A percentile compares a stretch with the other conserved stretches of the same genome.
Conservation (phyloP, 495 filamentous ascomycete genomes). For the Immersiella caudata region DNA sequence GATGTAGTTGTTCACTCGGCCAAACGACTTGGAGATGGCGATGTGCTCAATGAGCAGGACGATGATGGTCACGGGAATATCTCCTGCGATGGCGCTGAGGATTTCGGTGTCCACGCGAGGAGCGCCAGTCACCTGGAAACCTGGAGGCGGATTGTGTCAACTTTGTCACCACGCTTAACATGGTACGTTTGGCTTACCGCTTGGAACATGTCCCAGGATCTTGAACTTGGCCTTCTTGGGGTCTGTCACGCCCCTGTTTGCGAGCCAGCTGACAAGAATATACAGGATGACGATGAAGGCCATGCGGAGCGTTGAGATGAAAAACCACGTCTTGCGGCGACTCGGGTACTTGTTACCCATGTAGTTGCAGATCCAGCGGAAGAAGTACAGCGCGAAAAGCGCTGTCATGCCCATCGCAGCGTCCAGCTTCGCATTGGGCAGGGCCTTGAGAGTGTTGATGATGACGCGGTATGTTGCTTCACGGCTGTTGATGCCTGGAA, state of each 20-base stretch:
- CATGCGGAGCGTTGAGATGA: constrained; percentile 48
- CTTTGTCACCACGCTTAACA: neutral
- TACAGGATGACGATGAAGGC: constrained; percentile 50
- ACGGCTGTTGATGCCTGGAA: constrained; percentile 51
- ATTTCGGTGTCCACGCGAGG: constrained; percentile 40
- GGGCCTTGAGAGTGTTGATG: constrained; percentile 55
- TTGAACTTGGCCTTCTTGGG: constrained; percentile 40
- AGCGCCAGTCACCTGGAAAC: constrained; percentile 48
- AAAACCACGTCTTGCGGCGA: constrained; percentile 46
- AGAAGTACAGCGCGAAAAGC: constrained; percentile 53
- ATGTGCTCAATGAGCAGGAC: constrained; percentile 59
- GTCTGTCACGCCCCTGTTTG: constrained; percentile 37
- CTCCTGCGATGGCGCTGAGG: constrained; percentile 36
- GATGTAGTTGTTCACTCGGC: constrained; percentile 57
- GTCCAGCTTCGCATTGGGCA: constrained; percentile 50
- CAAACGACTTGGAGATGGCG: constrained; percentile 58
- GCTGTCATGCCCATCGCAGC: constrained; percentile 56
- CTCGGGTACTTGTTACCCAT: constrained; percentile 46
- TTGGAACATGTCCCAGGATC: constrained; percentile 47
- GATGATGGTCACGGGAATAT: constrained; percentile 47
- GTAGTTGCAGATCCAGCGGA: constrained; percentile 48
- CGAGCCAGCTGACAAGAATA: constrained; percentile 46
- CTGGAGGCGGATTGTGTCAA: constrained; percentile 27
- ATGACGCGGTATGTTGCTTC: constrained; percentile 54
- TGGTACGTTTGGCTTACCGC: constrained; percentile 37